A percentile compares a stretch with the other conserved stretches of the same genome.
Evolutionary conservation across 768 basidiomycete genomes (phyloP).

Genomic region (Lepiota brunneoincarnata): DNA sequence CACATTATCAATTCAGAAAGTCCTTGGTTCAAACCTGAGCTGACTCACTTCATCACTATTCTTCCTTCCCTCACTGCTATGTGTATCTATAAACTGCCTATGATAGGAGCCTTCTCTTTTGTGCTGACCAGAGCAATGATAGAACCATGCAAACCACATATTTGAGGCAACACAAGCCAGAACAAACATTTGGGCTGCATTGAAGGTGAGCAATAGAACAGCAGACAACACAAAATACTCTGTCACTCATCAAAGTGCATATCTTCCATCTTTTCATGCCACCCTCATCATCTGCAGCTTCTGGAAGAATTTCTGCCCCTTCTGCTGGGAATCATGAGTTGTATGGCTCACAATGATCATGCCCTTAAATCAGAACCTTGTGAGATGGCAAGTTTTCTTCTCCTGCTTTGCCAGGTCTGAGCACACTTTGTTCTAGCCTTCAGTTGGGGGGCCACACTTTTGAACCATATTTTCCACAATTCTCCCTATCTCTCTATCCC

Average conservation of each 20-base stretch:
- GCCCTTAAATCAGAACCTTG: constrained; percentile 69
- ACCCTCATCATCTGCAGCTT: constrained; percentile 40
- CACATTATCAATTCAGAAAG: constrained; percentile 46
- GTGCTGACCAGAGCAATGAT: constrained; percentile 52
- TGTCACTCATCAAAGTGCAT: constrained; percentile 79
- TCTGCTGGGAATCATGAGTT: constrained; percentile 68
- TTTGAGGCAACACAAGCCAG: constrained; percentile 77
- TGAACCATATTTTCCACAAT: constrained; percentile 62
- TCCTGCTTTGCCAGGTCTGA: constrained; percentile 9
- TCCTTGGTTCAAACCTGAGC: constrained; percentile 32
- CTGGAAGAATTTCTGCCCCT: constrained; percentile 89
- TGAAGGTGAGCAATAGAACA: constrained; percentile 78
- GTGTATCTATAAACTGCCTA: constrained; percentile 81
- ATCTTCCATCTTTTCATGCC: background rate
- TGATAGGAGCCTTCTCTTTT: constrained; percentile 83
- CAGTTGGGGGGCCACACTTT: constrained; percentile 89
- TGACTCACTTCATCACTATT: constrained; percentile 25
- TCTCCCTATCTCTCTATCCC: constrained; percentile 66
- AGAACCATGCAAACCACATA: constrained; percentile 47
- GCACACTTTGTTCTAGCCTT: constrained; percentile 52
- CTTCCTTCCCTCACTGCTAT: constrained; percentile 30
- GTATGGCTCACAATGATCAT: constrained; percentile 70
- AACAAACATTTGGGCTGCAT: constrained; percentile 68
- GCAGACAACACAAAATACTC: constrained; percentile 71
- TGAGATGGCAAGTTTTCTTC: constrained; percentile 24